Conservation (phyloP, 2,329 filamentous ascomycete genomes). For the Leptographium lundbergii region DNA sequence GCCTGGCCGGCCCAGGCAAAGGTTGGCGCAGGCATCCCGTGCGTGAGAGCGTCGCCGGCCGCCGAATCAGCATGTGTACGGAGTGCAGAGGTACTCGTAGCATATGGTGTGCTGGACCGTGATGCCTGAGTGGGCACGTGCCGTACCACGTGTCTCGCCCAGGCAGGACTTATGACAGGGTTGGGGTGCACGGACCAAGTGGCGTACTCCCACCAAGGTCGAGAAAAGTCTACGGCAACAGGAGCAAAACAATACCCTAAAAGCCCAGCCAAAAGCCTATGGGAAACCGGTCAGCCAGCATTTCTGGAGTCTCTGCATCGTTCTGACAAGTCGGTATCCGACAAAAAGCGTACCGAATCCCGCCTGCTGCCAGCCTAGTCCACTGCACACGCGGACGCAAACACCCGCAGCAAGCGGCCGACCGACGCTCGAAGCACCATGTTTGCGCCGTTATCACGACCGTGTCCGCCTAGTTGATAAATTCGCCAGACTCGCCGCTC, state of each 20-base stretch:
- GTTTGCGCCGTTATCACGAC: slow-evolving; percentile 2
- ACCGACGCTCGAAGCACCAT: not conserved
- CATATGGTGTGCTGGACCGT: not conserved
- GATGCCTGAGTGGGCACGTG: not conserved
- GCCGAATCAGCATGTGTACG: not conserved
- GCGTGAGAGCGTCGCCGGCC: not conserved
- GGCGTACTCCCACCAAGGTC: not conserved
- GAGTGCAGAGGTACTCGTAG: not conserved
- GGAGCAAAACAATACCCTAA: slow-evolving; percentile 4
- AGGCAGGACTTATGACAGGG: not conserved
- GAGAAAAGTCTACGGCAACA: not conserved
- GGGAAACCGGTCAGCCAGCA: not conserved
- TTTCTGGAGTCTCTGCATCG: not conserved
- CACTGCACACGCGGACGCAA: not conserved
- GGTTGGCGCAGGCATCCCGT: not conserved
- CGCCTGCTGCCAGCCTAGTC: not conserved
- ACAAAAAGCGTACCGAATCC: not conserved
- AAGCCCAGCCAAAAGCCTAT: not conserved
- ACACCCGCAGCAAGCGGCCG: not conserved
- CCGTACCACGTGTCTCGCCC: not conserved
- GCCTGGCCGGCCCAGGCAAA: not conserved
- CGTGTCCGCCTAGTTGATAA: slow-evolving; percentile 1
- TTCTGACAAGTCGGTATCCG: not conserved
- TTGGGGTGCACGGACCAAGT: slow-evolving; percentile 3
- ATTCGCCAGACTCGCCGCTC: not conserved